These are phyloP conservation scores for Fusarium abutilonis DNA, from an alignment of 2,329 filamentous ascomycete species.

Conservation along the genomic window DNA sequence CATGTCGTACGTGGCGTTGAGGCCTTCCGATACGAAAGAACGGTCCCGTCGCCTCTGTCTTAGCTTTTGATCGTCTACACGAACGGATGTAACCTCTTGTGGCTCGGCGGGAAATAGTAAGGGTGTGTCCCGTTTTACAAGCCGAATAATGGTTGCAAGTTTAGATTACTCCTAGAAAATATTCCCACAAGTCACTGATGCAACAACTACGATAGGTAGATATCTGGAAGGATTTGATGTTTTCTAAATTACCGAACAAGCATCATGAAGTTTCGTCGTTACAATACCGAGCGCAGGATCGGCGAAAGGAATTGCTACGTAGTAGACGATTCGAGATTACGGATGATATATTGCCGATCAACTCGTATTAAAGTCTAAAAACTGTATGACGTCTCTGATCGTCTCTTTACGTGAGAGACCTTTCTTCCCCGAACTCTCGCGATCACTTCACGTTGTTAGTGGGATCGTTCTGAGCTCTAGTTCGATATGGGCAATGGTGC, in stretches of 20 bases:
- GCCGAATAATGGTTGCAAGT: not conserved
- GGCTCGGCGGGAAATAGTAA: not conserved
- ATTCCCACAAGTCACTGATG: not conserved
- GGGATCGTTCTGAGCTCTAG: too few species aligned
- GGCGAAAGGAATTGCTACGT: not conserved
- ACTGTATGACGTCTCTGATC: not conserved
- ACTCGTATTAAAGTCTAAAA: not conserved
- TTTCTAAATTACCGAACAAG: not conserved
- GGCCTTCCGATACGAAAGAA: constrained; percentile 3
- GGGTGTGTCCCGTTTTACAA: not conserved
- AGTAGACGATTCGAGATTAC: not conserved
- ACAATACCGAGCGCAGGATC: constrained; percentile 1
- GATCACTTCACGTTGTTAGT: too few species aligned
- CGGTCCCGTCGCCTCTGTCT: not conserved
- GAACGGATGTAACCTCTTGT: not conserved
- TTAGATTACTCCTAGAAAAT: not conserved
- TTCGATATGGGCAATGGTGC: too few species aligned
- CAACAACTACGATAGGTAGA: not conserved
- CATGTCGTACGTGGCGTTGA: constrained; percentile 11
- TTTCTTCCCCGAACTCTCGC: too few species aligned
- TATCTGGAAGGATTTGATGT: too few species aligned
- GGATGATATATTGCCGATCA: constrained; percentile 8
- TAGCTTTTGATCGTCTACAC: not conserved
- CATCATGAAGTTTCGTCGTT: not conserved
- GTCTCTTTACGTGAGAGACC: too few species aligned